These are phyloP conservation scores for Talaromyces sp. DNA, from an alignment of 2,329 filamentous ascomycete species.

Conservation along the genomic window DNA sequence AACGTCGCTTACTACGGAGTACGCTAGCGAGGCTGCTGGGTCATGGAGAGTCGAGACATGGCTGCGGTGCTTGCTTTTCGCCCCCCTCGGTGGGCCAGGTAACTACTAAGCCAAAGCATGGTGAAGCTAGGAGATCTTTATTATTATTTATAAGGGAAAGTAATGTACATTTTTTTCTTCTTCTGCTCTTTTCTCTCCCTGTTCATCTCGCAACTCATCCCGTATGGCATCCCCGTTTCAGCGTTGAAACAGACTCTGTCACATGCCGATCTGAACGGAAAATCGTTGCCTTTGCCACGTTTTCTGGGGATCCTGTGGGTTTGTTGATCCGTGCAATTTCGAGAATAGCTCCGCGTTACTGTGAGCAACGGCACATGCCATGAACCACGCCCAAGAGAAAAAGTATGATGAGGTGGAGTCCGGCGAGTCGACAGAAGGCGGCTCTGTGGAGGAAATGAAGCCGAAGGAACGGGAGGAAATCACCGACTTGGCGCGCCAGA, in stretches of 20 bases:
- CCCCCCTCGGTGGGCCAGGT: background rate
- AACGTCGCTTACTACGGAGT: background rate
- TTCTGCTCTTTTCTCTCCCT: background rate
- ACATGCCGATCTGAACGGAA: background rate
- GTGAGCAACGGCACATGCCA: background rate
- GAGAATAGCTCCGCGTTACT: background rate
- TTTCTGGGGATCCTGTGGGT: background rate
- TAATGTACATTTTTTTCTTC: background rate
- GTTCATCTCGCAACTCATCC: background rate
- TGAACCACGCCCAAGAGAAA: background rate
- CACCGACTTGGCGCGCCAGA: slow-evolving; percentile 12
- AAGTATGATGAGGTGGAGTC: background rate
- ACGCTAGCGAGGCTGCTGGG: no score
- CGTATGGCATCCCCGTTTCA: background rate
- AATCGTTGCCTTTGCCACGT: background rate
- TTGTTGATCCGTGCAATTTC: background rate
- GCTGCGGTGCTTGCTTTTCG: background rate
- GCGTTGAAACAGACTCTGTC: background rate
- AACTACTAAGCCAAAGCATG: background rate
- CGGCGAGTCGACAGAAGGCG: slow-evolving; percentile 6
- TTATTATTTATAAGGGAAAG: background rate
- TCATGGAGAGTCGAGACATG: background rate
- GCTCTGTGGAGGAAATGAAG: slow-evolving; percentile 7
- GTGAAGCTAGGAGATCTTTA: background rate
- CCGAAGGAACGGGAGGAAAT: slow-evolving; percentile 7